A percentile compares a stretch with the other conserved stretches of the same genome.
phyloP scores from a whole-genome alignment of 2,329 filamentous ascomycete genomes.

The Apiospora phragmitis region DNA sequence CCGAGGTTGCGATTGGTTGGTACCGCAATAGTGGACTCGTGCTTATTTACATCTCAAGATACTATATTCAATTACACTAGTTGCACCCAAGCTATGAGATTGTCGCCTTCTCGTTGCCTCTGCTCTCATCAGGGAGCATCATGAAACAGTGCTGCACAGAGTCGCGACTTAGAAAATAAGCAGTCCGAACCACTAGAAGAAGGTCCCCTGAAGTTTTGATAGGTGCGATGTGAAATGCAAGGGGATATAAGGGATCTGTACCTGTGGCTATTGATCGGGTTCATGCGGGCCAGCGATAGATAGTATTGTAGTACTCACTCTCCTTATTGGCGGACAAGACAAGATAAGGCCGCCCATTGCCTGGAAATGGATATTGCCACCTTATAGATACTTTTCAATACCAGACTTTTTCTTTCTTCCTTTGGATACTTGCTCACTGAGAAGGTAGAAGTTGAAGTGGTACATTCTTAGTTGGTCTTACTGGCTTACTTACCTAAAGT shows the following conservation, averaged over 20 bases:
- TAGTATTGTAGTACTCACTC: background rate
- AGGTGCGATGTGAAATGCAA: background rate
- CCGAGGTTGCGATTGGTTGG: background rate
- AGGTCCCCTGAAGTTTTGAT: background rate
- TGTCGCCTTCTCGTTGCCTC: background rate
- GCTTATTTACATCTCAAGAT: background rate
- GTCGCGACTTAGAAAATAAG: background rate
- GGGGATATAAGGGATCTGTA: background rate
- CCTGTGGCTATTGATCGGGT: background rate
- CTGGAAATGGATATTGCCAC: no score
- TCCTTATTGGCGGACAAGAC: background rate
- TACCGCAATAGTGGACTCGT: background rate
- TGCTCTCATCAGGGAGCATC: background rate
- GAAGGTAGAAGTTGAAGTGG: background rate
- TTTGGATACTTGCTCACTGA: background rate
- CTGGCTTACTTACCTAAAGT: background rate
- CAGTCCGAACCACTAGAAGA: background rate
- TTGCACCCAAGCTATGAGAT: background rate
- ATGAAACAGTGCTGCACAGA: background rate
- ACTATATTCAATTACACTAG: background rate
- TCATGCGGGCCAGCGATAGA: background rate
- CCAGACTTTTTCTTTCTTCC: background rate
- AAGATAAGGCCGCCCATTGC: background rate
- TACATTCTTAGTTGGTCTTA: background rate
- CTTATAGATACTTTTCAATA: no score